phyloP scores from a whole-genome alignment of 78 protist genomes.

The Isochrysis galbana region DNA sequence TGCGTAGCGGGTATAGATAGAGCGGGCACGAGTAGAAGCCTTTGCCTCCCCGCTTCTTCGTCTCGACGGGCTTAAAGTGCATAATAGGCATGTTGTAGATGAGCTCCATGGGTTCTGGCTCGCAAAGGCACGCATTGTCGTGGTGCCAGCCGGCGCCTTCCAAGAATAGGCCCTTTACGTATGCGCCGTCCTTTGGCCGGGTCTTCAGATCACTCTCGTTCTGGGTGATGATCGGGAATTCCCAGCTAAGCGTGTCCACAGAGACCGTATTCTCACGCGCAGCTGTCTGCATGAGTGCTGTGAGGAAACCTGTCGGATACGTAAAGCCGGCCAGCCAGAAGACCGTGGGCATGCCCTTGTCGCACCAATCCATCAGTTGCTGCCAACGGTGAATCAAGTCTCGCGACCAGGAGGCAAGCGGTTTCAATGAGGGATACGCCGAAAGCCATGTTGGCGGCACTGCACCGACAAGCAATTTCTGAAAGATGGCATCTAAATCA shows the following conservation, averaged over 20 bases:
- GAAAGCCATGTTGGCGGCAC: constrained; percentile 77
- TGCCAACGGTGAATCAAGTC: constrained; percentile 71
- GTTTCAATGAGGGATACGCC: constrained; percentile 78
- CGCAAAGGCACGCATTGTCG: constrained; percentile 51
- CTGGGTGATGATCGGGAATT: constrained; percentile 52
- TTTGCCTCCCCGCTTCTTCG: constrained; percentile 52
- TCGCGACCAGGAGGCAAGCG: constrained; percentile 78
- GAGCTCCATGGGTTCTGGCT: constrained; percentile 85
- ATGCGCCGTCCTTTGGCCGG: constrained; percentile 75
- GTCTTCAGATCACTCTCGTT: constrained; percentile 32
- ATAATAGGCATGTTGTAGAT: constrained; percentile 72
- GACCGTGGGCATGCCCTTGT: constrained; percentile 55
- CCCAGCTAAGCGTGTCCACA: constrained; percentile 80
- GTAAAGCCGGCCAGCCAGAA: constrained; percentile 88
- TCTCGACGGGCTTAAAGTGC: constrained; percentile 76
- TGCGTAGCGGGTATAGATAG: constrained; percentile 77
- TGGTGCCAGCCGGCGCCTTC: constrained; percentile 86
- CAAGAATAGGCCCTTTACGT: constrained; percentile 72
- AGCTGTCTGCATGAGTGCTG: constrained; percentile 75
- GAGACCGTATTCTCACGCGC: constrained; percentile 63
- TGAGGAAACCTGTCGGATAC: constrained; percentile 90
- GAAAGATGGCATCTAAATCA: constrained; percentile 74
- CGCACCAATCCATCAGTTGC: constrained; percentile 69
- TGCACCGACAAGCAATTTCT: constrained; percentile 30
- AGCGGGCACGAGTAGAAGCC: constrained; percentile 71